Conservation (phyloP, 345 rosid genomes). For the Bruguiera parviflora region DNA sequence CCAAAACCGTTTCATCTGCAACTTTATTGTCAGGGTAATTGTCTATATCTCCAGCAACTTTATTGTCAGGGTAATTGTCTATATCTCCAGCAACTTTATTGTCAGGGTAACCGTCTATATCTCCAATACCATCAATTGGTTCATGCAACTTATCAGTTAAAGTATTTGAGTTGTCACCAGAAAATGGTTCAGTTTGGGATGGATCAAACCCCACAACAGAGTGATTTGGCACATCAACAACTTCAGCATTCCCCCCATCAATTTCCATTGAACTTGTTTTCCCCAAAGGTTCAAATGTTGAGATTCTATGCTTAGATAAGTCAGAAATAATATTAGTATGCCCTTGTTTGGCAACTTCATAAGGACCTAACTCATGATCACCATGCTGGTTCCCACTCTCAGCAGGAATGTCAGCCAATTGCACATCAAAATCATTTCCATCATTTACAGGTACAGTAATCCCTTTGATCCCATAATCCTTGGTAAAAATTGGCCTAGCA, state of each 20-base stretch:
- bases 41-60: slow-evolving; percentile 20
- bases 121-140: slow-evolving; percentile 27
- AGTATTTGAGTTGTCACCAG: slow-evolving; percentile 22
- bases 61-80: background rate
- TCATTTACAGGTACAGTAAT: slow-evolving; percentile 19
- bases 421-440: slow-evolving; percentile 30
- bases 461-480: slow-evolving; percentile 39
- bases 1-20: slow-evolving; percentile 31
- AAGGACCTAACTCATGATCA: slow-evolving; percentile 15
- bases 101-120: background rate
- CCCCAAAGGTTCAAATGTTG: slow-evolving; percentile 39
- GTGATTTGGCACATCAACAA: slow-evolving; percentile 41
- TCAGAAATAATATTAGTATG: slow-evolving; percentile 24
- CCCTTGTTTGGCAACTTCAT: slow-evolving; percentile 20
- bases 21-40: background rate
- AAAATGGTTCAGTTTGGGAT: slow-evolving; percentile 1
- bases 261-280: slow-evolving; percentile 43
- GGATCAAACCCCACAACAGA: slow-evolving; percentile 22
- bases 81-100: background rate
- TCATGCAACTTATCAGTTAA: slow-evolving; percentile 11
- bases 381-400: slow-evolving; percentile 24
- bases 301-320: slow-evolving; percentile 15
- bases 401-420: slow-evolving; percentile 24
- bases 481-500: slow-evolving; percentile 26
- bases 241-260: slow-evolving; percentile 34